Conservation (phyloP, 2,329 filamentous ascomycete genomes). For the Colletotrichum neosansevieriae region DNA sequence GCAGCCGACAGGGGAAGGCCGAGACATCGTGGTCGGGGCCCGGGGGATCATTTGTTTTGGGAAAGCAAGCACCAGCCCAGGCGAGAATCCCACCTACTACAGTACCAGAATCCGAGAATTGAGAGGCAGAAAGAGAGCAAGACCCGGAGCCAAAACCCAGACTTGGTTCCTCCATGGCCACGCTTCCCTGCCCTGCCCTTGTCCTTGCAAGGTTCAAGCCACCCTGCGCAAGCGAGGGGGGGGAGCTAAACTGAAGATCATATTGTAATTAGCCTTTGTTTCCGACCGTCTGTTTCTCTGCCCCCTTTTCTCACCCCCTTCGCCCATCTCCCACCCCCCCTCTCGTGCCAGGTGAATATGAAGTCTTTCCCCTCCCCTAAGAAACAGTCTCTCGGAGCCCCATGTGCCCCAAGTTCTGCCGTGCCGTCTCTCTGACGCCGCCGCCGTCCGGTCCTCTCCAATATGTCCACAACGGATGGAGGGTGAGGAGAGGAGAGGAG, state of each 20-base stretch:
- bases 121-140: slow-evolving; percentile 19
- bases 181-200: slow-evolving; percentile 6
- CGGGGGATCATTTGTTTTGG: slow-evolving; percentile 36
- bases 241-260: slow-evolving; percentile 40
- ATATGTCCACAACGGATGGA: background rate
- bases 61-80: slow-evolving; percentile 30
- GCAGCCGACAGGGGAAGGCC: slow-evolving; percentile 32
- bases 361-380: slow-evolving; percentile 18
- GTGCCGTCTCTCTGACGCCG: slow-evolving; percentile 31
- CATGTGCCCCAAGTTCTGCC: slow-evolving; percentile 23
- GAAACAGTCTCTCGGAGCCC: slow-evolving; percentile 32
- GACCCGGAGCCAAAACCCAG: slow-evolving; percentile 13
- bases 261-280: slow-evolving; percentile 42
- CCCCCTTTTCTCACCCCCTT: slow-evolving; percentile 9
- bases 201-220: slow-evolving; percentile 39
- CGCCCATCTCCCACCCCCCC: slow-evolving; percentile 10
- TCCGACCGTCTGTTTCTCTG: slow-evolving; percentile 40
- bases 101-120: slow-evolving; percentile 19
- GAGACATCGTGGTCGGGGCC: slow-evolving; percentile 34
- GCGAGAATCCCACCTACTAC: slow-evolving; percentile 9
- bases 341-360: slow-evolving; percentile 33
- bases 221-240: slow-evolving; percentile 41
- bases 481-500: background rate
- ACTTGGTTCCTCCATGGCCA: slow-evolving; percentile 13
- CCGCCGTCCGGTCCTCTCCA: slow-evolving; percentile 17